Base-by-base conservation (phyloP, 345 rosid genomes). In the Passiflora organensis region DNA sequence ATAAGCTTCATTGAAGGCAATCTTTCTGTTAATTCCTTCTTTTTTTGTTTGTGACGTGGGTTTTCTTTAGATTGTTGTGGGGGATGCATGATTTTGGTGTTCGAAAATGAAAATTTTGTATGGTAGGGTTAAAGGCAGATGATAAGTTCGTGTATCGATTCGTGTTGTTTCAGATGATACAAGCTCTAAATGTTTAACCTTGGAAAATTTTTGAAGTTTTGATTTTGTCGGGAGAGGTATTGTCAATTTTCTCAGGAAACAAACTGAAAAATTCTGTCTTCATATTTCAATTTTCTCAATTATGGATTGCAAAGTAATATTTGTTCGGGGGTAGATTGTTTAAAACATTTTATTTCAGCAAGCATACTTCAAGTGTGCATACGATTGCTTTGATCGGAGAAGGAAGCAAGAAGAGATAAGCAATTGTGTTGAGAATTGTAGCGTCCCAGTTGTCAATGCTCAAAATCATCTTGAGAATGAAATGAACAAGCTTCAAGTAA, bases 321-420 rank as follows among this genome's bases (percentile, higher is more conserved):
- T 32, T 6, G 10, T 17, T n/a, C n/a, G n/a, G 23, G 17, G 32
- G 13, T 45, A 25, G 22, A 43, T 56, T 53, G n/a, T 48, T 46
- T 48, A 44, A 19, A 45, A 34, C 14, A 42, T 42, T 55, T 28
- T 43, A 25, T 64, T 76, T 80, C 95, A 85, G 97, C 87, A 83
- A 91, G 95, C 96, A 4, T 91, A 87, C 68, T 87, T 91, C 89
- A 91, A 80, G 49, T 91, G 95, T 65, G 97, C 95, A 2, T 77
- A 84, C 15, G 91, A 81, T 56, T 90, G 97, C 87, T 87, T 87
- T 63, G 97, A 90, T 71, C 70, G 91, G 71, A 77, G 74, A 43
- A 72, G 85, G 59, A 82, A 67, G 50, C 87, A 87, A 65, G 89
- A 91, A 48, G 96, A 87, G 63, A 82, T 91, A 34, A 74, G 83